A percentile compares a stretch with the other conserved stretches of the same genome.
Conservation (phyloP, 2,329 filamentous ascomycete genomes). For the Neofusicoccum umdonicola region DNA sequence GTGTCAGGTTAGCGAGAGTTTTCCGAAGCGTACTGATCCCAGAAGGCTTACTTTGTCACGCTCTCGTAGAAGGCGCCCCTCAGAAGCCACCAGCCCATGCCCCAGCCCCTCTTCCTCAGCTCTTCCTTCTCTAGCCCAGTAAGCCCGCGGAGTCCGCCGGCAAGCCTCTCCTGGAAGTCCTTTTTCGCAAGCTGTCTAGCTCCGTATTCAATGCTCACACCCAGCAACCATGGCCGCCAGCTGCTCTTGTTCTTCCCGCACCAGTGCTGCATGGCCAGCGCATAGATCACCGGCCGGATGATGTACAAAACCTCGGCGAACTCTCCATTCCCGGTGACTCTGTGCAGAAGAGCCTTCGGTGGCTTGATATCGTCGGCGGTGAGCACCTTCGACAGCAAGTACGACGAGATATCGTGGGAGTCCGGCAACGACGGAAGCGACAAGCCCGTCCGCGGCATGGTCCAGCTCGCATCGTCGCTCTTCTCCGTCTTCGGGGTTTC, state of each 20-base stretch:
- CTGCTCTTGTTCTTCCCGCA: slow-evolving; percentile 66
- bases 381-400: slow-evolving; percentile 84
- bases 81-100: slow-evolving; percentile 94
- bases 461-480: slow-evolving; percentile 60
- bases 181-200: slow-evolving; percentile 79
- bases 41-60: slow-evolving; percentile 62
- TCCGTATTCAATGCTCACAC: slow-evolving; percentile 79
- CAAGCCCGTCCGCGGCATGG: slow-evolving; percentile 91
- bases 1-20: slow-evolving; percentile 22
- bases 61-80: slow-evolving; percentile 96
- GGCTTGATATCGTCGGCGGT: slow-evolving; percentile 97
- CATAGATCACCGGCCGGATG: slow-evolving; percentile 82
- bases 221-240: slow-evolving; percentile 91
- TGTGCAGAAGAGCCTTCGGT: slow-evolving; percentile 80
- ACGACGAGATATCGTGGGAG: slow-evolving; percentile 77
- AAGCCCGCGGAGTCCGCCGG: slow-evolving; percentile 70
- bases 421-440: slow-evolving; percentile 80
- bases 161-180: slow-evolving; percentile 59
- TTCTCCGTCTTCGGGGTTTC: slow-evolving; percentile 42
- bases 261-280: slow-evolving; percentile 73
- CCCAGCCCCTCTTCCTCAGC: slow-evolving; percentile 82
- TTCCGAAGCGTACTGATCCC: not conserved
- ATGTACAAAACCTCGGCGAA: slow-evolving; percentile 91
- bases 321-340: slow-evolving; percentile 69
- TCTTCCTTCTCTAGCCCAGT: slow-evolving; percentile 89